Base-by-base conservation (phyloP, 2,329 filamentous ascomycete genomes). In the Colletotrichum theobromicola region DNA sequence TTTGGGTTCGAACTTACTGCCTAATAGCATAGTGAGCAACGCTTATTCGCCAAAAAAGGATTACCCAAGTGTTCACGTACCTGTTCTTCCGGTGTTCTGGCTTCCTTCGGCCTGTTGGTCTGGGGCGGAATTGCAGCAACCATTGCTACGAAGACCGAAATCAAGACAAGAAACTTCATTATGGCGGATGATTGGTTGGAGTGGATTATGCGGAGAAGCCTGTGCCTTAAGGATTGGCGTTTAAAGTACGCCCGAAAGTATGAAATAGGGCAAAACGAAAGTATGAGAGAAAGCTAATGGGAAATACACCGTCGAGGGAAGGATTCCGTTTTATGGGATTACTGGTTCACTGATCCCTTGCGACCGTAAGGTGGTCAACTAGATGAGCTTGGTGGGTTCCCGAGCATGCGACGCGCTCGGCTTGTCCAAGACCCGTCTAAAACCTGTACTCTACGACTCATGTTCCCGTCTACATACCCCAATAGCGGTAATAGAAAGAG, bases 21-120 rank as follows among this genome's bases (percentile, higher is more conserved):
- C 37, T 46, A 18, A n/a, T 3, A 12, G 6, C 4, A 4, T 21
- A n/a, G 37, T 46, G 2, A 46, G 37, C 2, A 18, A 12, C 1
- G 7, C 5, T n/a, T 3, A 46, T 2, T 9, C 3, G 4, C 18
- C n/a, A n/a, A n/a, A 12, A 12, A 46, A 46, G 18, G 12, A 8
- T 46, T n/a, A 2, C 0, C n/a, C 18, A 0, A 46, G 0, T 46
- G 18, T 12, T 12, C 1, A 46, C 37, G 3, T 46, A 46, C 37
- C 9, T n/a, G 37, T 46, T 46, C 37, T 46, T 46, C 37, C 37
- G 37, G 37, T 0, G 37, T 46, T 18, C n/a, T 46, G 10, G 37
- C 37, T 12, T 46, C 37, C 37, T 18, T 46, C 3, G 37, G 37
- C 37, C 37, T 46, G 3, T 0, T 2, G 37, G 37, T 46, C 7